Evolutionary conservation across 768 basidiomycete species (phyloP).

Genomic region (Lactarius akahatsu): DNA sequence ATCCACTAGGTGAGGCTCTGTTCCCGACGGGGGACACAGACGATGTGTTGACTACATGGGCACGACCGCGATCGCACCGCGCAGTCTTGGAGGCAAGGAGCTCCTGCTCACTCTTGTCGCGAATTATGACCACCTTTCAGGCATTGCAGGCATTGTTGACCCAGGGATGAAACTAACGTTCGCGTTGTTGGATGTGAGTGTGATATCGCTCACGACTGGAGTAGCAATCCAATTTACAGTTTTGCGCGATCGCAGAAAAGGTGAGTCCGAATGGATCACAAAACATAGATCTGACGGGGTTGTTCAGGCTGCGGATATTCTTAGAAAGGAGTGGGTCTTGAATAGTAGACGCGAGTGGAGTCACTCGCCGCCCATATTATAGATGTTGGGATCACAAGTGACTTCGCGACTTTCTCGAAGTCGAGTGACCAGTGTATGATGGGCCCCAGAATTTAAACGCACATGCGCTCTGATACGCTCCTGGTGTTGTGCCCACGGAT

Average conservation of each 20-base stretch:
- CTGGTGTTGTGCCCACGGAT: too few species aligned
- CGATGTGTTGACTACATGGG: constrained; percentile 3
- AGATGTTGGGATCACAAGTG: not conserved
- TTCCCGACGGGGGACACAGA: too few species aligned
- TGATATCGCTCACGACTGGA: constrained; percentile 29
- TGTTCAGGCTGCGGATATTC: constrained; percentile 20
- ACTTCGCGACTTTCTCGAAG: not conserved
- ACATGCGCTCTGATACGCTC: not conserved
- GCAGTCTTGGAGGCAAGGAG: constrained; percentile 23
- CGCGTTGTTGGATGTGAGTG: constrained; percentile 27
- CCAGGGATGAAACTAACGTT: constrained; percentile 24
- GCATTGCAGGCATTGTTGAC: constrained; percentile 28
- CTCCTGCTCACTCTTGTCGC: not conserved
- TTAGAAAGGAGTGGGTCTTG: constrained; percentile 24
- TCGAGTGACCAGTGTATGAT: not conserved
- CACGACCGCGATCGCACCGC: constrained; percentile 26
- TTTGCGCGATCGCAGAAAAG: constrained; percentile 28
- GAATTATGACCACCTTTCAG: constrained; percentile 8
- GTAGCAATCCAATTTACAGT: constrained; percentile 27
- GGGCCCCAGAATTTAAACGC: too few species aligned
- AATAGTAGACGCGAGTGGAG: constrained; percentile 8
- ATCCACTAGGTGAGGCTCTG: constrained; percentile 19
- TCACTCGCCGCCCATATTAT: not conserved
- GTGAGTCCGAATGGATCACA: not conserved
- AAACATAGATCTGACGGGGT: too few species aligned